phyloP scores from a whole-genome alignment of 257 asterid genomes.

The Primulina huaijiensis region DNA sequence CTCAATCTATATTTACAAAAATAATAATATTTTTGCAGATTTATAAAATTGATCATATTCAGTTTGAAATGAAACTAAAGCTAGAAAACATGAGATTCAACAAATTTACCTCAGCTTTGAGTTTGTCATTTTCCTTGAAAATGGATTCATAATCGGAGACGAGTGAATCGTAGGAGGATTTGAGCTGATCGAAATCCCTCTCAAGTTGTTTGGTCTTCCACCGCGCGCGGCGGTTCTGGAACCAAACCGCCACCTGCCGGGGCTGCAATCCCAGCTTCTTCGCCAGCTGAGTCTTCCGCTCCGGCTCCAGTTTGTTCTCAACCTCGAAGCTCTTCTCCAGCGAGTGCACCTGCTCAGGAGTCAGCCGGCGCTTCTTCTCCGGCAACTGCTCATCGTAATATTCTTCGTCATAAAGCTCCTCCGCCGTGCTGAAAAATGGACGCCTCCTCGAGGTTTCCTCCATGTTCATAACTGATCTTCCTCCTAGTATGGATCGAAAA shows the following conservation, averaged over 20 bases:
- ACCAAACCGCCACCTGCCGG: slow-evolving; percentile 99
- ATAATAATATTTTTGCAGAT: too few relatives aligned
- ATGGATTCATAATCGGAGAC: slow-evolving; percentile 63
- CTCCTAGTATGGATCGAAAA: slow-evolving; percentile 30
- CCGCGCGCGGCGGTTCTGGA: slow-evolving; percentile 99
- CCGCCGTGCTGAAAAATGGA: slow-evolving; percentile 72
- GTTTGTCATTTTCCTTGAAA: slow-evolving; percentile 73
- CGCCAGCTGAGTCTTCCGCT: slow-evolving; percentile 85
- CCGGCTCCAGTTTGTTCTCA: slow-evolving; percentile 98
- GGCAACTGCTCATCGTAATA: slow-evolving; percentile 89
- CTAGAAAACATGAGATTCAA: background rate
- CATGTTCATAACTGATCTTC: slow-evolving; percentile 59
- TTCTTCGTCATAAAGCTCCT: slow-evolving; percentile 78
- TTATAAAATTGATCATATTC: too few relatives aligned
- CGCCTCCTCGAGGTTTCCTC: slow-evolving; percentile 73
- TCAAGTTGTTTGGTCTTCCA: slow-evolving; percentile 98
- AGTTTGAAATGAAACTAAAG: background rate
- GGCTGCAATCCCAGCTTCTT: slow-evolving; percentile 92
- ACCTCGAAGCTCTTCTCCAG: slow-evolving; percentile 94
- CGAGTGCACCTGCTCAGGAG: slow-evolving; percentile 91
- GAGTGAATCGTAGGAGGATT: slow-evolving; percentile 83
- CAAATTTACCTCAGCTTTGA: slow-evolving; percentile 75
- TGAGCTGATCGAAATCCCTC: slow-evolving; percentile 83
- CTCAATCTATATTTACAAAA: too few relatives aligned
- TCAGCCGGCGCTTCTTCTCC: slow-evolving; percentile 96